Evolutionary conservation across 2,329 filamentous ascomycete species (phyloP), one percentile per base, ranked within the genome.

Genomic region (Sporothrix luriei): DNA sequence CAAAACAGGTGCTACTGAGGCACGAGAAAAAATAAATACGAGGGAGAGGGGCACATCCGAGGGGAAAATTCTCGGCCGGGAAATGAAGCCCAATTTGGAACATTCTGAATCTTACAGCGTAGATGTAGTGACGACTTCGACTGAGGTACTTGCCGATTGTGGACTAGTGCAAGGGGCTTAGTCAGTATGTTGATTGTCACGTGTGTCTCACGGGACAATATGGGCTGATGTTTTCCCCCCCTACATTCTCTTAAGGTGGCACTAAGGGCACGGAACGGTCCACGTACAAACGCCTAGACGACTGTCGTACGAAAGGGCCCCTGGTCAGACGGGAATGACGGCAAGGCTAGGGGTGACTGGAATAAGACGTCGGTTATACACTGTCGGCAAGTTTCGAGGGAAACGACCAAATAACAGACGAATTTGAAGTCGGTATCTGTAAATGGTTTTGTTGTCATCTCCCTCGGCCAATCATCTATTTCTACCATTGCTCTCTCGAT

Each of bases 1-100:
- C 11, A 43, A 4, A 57, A 24, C n/a, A 6, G 21, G 4, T 21
- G 21, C 38, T 43, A n/a, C 57, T 38, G 57, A 46, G 57, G 57
- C 29, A 46, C 21, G 10, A 61, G 19, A 62, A 46, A 26, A 16
- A 24, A 21, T 26, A 54, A 21, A 26, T 19, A 43, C n/a, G 21
- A 26, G 14, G 21, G 40, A 46, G 21, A n/a, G 57, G 21, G 38
- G 57, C 5, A n/a, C 61, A 48, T 13, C 43, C 61, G 43, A 64
- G 61, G 40, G 49, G 13, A 49, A 49, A 33, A 49, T 29, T n/a
- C 29, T n/a, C 13, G 13, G 19, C 38, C 52, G 40, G 10, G 10
- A 52, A 52, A 40, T 51, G 62, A 66, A 66, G 62, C 89, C 89
- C 52, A 98, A 88, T 69, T 98, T 86, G 16, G 33, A 21, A 51